Percentiles rank a stretch among this genome's conserved stretches.
These are phyloP conservation scores for Trichomonas vaginalis DNA, from an alignment of 208 protist species.

Conservation along the genomic window DNA sequence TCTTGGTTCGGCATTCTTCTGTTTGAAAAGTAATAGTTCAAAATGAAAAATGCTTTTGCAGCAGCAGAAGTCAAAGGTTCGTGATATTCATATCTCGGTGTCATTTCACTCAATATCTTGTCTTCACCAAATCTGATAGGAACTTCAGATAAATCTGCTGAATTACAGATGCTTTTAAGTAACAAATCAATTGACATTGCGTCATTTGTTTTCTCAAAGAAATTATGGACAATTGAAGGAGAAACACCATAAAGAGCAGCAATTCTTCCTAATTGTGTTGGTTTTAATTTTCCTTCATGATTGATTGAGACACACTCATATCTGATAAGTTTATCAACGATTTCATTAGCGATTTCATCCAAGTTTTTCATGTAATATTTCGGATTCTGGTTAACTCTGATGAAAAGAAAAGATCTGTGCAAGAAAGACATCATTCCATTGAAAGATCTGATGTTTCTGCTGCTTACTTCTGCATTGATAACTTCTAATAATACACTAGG, in stretches of 20 bases:
- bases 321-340: neutral
- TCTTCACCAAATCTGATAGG: constrained; percentile 94
- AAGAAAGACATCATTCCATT: neutral
- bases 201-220: neutral
- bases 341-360: neutral
- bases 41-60: constrained; percentile 80
- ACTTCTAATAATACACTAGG: constrained; percentile 79
- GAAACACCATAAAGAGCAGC: neutral
- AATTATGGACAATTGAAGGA: neutral
- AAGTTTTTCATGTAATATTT: constrained; percentile 16
- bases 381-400: neutral
- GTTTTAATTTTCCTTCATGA: neutral
- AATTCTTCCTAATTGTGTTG: neutral
- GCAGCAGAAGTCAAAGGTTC: constrained; percentile 62
- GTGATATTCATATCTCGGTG: constrained; percentile 52
- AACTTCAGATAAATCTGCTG: constrained; percentile 71
- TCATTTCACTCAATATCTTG: constrained; percentile 62
- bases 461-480: constrained; percentile 93
- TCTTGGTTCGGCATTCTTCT: constrained; percentile 76
- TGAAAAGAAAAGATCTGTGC: neutral
- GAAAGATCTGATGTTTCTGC: constrained; percentile 35
- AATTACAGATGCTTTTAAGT: constrained; percentile 40
- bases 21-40: constrained; percentile 84
- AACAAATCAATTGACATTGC: neutral
- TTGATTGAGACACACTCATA: neutral